A percentile compares a stretch with the other conserved stretches of the same genome.
Conservation (phyloP, 1,284 basidiomycete species). For the Porodaedalea pini region DNA sequence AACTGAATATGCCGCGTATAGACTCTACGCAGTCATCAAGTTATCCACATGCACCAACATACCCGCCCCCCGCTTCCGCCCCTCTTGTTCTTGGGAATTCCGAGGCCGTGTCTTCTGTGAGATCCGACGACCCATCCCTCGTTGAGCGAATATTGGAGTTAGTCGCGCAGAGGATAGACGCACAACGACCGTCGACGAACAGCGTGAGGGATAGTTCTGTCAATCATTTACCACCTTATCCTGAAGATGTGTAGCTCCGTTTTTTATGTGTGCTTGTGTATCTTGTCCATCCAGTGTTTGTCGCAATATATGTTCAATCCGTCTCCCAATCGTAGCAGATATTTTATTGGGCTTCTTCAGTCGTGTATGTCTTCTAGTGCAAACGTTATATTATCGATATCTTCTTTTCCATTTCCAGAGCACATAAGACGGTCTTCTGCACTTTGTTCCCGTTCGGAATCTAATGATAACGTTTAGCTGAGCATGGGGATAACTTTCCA, state of each 20-base stretch:
- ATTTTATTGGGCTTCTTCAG: background rate
- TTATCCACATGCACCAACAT: background rate
- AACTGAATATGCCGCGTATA: background rate
- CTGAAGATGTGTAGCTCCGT: slow-evolving; percentile 7
- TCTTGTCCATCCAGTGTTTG: background rate
- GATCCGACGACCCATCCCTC: background rate
- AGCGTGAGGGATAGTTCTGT: background rate
- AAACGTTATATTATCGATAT: too few relatives aligned
- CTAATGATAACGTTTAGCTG: background rate
- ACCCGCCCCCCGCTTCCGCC: background rate
- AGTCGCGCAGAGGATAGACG: slow-evolving; percentile 26
- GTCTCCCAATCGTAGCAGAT: background rate
- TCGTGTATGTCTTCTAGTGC: too few relatives aligned
- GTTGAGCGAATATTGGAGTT: slow-evolving; percentile 28
- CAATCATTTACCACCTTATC: slow-evolving; percentile 8
- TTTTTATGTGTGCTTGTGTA: background rate
- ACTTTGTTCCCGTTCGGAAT: background rate
- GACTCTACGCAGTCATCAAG: background rate
- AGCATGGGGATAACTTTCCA: background rate
- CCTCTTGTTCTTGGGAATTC: background rate
- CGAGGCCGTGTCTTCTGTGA: background rate
- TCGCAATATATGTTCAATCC: background rate
- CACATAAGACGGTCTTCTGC: background rate
- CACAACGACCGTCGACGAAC: background rate
- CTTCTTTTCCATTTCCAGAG: too few relatives aligned